Percentiles rank a stretch among this genome's conserved stretches.
These are phyloP conservation scores for Aureobasidium sp. DNA, from an alignment of 2,329 filamentous ascomycete species.

Conservation along the genomic window DNA sequence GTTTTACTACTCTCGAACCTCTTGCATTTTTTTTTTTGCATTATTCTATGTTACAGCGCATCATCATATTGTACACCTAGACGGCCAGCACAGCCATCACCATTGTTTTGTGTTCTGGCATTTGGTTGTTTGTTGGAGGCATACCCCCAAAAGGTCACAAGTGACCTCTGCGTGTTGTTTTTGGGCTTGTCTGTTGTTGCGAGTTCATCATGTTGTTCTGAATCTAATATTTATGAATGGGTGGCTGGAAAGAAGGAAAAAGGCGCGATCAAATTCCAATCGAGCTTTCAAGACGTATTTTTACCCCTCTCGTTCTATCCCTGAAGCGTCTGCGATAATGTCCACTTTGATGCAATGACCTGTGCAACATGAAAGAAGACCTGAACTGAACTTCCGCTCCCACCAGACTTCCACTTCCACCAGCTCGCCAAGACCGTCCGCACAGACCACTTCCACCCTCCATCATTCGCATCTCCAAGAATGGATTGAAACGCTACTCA, in stretches of 20 bases:
- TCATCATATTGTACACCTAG: background rate
- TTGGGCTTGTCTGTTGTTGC: background rate
- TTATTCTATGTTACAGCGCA: background rate
- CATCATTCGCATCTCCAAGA: background rate
- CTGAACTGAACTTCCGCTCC: background rate
- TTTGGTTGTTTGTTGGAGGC: background rate
- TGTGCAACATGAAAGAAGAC: no score
- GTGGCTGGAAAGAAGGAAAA: background rate
- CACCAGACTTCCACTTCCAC: background rate
- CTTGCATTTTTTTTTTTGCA: background rate
- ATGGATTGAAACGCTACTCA: background rate
- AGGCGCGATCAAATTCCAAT: background rate
- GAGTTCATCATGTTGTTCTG: background rate
- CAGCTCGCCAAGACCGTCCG: background rate
- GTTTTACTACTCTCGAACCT: background rate
- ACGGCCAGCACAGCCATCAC: background rate
- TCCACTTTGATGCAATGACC: no score
- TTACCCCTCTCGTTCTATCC: background rate
- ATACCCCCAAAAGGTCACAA: background rate
- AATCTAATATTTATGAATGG: background rate
- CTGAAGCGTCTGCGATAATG: background rate
- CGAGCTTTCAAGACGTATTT: background rate
- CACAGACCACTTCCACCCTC: slow-evolving; percentile 10
- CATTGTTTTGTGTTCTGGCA: background rate
- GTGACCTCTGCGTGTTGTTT: background rate